Evolutionary conservation across 2,329 filamentous ascomycete species (phyloP), one percentile per base, ranked within the genome.

Genomic region (Exophiala oligosperma): DNA sequence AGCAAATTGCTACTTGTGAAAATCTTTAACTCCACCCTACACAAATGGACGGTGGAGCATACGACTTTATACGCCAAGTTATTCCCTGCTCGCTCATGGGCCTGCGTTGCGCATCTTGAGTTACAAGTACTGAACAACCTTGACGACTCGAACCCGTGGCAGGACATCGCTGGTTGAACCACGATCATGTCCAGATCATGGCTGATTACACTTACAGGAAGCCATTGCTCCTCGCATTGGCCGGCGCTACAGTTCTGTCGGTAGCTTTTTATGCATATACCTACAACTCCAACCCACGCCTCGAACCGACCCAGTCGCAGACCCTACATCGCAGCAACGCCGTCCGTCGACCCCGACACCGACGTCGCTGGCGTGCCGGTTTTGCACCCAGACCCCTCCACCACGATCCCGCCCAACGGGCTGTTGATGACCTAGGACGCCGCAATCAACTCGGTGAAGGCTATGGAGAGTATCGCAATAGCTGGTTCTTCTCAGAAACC

Each of bases 241-340:
- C 63, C 35, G 56, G 61, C 17, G 52, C 59, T 7, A 56, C 59
- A 35, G 58, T 52, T 8, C 32, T 65, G n/a, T 55, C 61, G 26
- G 57, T 53, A 17, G 59, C 57, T 37, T 56, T 56, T 52, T 61
- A 62, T 26, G 40, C 55, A n/a, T 62, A 53, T 47, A 46, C 26
- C 32, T 46, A 58, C 17, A 60, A 62, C 48, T 46, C 23, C 23
- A 46, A 47, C 35, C 28, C 43, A 17, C 29, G 43, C 38, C 14
- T 50, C 29, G 43, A 41, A 41, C 24, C 52, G 24, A 41, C 43
- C 23, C 49, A 43, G 5, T 35, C 44, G 24, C 38, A 48, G 14
- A 57, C 56, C 29, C 60, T 67, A 12, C 65, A 66, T 43, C 65
- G 65, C 58, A 67, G 65, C 55, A 67, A 67, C 60, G 65, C 65